Percentiles rank a stretch among this genome's conserved stretches.
phyloP scores from a whole-genome alignment of 2,329 filamentous ascomycete genomes.

The Mycogone perniciosa region DNA sequence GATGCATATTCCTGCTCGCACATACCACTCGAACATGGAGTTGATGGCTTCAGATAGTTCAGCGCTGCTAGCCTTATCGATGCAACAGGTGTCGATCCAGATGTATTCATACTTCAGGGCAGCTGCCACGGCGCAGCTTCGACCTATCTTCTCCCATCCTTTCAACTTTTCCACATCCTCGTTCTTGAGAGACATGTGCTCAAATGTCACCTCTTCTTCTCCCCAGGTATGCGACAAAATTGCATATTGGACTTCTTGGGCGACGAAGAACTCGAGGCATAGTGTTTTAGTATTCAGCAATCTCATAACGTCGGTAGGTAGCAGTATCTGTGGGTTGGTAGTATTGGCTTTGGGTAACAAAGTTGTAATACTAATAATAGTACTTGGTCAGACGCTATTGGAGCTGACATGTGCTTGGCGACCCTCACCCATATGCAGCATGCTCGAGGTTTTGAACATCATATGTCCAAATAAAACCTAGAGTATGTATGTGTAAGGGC shows the following conservation, averaged over 20 bases:
- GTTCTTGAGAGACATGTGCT: conserved; percentile 10
- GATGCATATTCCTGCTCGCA: conserved; percentile 20
- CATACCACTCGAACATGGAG: conserved; percentile 30
- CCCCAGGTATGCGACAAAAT: conserved; percentile 25
- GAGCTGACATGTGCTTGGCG: too few species aligned
- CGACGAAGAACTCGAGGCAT: conserved; percentile 17
- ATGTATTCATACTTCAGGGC: conserved; percentile 18
- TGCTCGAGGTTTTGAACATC: too few species aligned
- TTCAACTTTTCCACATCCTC: background rate
- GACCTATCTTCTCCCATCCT: conserved; percentile 17
- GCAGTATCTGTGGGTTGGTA: too few species aligned
- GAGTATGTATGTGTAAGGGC: too few species aligned
- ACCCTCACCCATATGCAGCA: too few species aligned
- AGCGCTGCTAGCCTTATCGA: conserved; percentile 27
- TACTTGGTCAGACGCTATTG: too few species aligned
- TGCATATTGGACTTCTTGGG: conserved; percentile 18
- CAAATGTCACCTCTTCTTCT: conserved; percentile 18
- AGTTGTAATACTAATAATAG: too few species aligned
- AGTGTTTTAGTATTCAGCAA: conserved; percentile 20
- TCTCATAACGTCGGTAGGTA: conserved; percentile 14
- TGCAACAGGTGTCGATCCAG: conserved; percentile 29
- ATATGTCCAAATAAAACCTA: too few species aligned
- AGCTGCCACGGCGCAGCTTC: conserved; percentile 17
- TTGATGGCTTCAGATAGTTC: conserved; percentile 28
- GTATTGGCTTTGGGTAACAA: too few species aligned